These are phyloP conservation scores for Pseudocercospora fijiensis DNA, from an alignment of 2,329 filamentous ascomycete genomes.

Conservation along the genomic window DNA sequence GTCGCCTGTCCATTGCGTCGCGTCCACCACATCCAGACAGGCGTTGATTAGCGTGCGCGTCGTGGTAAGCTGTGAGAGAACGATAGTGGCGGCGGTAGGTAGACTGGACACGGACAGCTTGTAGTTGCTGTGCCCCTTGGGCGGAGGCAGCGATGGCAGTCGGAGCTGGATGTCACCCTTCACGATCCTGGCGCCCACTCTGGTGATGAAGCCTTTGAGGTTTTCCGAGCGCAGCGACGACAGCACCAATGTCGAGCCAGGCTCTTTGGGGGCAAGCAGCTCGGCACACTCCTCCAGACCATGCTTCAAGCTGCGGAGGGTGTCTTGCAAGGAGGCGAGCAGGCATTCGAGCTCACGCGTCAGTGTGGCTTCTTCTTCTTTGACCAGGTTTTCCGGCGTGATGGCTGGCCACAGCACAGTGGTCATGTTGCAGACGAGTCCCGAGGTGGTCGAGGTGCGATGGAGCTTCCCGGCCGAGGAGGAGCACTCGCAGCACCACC, in stretches of 20 bases:
- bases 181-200: constrained; percentile 84
- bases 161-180: constrained; percentile 82
- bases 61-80: constrained; percentile 67
- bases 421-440: constrained; percentile 53
- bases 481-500: neutral
- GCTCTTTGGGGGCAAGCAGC: constrained; percentile 78
- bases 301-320: constrained; percentile 60
- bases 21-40: constrained; percentile 76
- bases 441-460: no score
- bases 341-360: constrained; percentile 64
- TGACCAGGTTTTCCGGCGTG: constrained; percentile 50
- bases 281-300: constrained; percentile 87
- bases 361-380: constrained; percentile 55
- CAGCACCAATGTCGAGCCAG: constrained; percentile 83
- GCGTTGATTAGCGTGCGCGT: constrained; percentile 77
- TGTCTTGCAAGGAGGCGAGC: constrained; percentile 59
- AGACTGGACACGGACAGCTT: constrained; percentile 54
- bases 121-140: constrained; percentile 52
- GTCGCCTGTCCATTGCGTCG: constrained; percentile 72
- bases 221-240: constrained; percentile 83
- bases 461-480: no score
- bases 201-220: constrained; percentile 88
- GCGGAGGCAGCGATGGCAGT: constrained; percentile 64
- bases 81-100: constrained; percentile 57
- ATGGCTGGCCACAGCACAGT: constrained; percentile 62